A percentile compares a stretch with the other conserved stretches of the same genome.
Conservation (phyloP, 495 filamentous ascomycete genomes). For the Daldinia grandis region DNA sequence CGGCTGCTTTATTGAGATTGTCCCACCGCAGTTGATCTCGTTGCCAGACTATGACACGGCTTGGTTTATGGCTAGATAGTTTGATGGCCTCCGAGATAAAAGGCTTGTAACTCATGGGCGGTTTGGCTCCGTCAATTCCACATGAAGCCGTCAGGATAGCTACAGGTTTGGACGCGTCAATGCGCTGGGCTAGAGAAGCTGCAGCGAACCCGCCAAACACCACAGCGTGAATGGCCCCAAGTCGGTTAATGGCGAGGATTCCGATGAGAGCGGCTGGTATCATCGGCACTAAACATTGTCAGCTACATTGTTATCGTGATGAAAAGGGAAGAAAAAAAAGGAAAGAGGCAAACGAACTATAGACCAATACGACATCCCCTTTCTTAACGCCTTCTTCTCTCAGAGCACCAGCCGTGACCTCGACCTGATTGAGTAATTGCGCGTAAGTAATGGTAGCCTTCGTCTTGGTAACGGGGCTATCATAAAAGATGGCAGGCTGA, state of each 20-base stretch:
- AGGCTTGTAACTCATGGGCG: conserved; percentile 72
- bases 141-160: conserved; percentile 89
- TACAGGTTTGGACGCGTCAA: conserved; percentile 79
- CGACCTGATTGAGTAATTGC: conserved; percentile 82
- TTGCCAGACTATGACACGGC: conserved; percentile 77
- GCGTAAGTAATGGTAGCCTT: conserved; percentile 77
- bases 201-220: conserved; percentile 94
- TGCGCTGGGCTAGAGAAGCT: conserved; percentile 83
- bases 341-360: conserved; percentile 66
- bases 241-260: conserved; percentile 78
- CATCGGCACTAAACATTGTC: conserved; percentile 79
- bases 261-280: conserved; percentile 87
- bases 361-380: conserved; percentile 92
- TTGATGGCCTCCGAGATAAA: conserved; percentile 74
- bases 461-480: conserved; percentile 81
- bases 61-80: conserved; percentile 68
- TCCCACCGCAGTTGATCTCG: conserved; percentile 80
- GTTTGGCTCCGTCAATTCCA: conserved; percentile 88
- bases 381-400: conserved; percentile 82
- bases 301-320: background rate
- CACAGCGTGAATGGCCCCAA: conserved; percentile 89
- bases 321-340: background rate
- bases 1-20: conserved; percentile 65
- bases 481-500: conserved; percentile 81
- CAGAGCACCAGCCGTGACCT: conserved; percentile 82